Base-by-base conservation (phyloP, 257 asterid genomes). In the Fraxinus pennsylvanica region DNA sequence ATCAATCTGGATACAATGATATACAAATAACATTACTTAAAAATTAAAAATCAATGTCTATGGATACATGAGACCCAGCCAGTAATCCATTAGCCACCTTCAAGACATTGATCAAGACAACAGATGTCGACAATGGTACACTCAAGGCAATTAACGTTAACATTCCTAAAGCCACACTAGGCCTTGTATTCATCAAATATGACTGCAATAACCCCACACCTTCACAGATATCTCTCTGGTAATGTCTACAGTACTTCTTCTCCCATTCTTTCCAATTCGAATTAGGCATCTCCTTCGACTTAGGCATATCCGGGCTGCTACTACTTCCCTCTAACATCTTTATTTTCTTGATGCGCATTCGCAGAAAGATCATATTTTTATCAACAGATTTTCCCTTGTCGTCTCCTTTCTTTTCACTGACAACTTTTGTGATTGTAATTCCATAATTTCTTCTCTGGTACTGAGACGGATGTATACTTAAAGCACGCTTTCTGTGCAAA, bases 211-310 rank as follows among this genome's bases (percentile, higher is more conserved):
- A 27, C 39, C 88, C 91, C 7, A 84, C 21, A 6, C 78, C 82
- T 29, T 85, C 95, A 3, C 78, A 79, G 10, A 91, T 83, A 15
- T 88, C 91, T 68, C 90, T 88, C 0, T 85, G 81, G 82, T 87
- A 87, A 76, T 72, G 77, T 45, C 69, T 45, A 36, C 75, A 82
- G 43, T 83, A 71, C 69, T 84, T 83, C 87, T 82, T 89, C 85
- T 91, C 97, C 92, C 93, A 90, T 43, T 71, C 88, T 75, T 68
- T 85, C 93, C 95, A 88, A 41, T 86, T 85, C 9, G 82, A 73
- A 8, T 84, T 74, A 1, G 81, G 81, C 2, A 68, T 69, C 21
- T 22, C 43, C 47, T 39, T 54, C 2, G 6, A 45, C 14, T 45
- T 45, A 13, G 63, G 25, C 27, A 15, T 5, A 6, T 54, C 9